These are phyloP conservation scores for Xylaria sp. DNA, from an alignment of 2,329 filamentous ascomycete genomes.

Conservation along the genomic window DNA sequence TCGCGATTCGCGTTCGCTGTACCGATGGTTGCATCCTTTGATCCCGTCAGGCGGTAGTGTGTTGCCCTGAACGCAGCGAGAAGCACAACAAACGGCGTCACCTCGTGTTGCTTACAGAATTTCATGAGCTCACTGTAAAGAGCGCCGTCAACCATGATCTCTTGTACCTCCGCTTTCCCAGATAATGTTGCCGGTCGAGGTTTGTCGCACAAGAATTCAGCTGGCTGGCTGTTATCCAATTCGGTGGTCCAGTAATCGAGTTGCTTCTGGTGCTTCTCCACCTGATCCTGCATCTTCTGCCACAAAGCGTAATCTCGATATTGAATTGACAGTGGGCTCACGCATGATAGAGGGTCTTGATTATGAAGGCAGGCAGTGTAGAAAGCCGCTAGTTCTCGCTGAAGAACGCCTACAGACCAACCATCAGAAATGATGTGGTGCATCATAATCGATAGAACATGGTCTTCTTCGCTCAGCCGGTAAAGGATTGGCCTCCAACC, in stretches of 20 bases:
- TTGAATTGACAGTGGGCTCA: conserved; percentile 14
- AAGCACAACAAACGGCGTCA: conserved; percentile 18
- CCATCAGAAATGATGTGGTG: conserved; percentile 23
- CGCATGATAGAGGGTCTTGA: conserved; percentile 1
- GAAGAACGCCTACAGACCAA: conserved; percentile 14
- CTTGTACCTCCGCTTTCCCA: conserved; percentile 2
- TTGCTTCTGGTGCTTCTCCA: conserved; percentile 15
- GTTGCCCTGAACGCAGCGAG: conserved; percentile 24
- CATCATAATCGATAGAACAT: conserved; percentile 17
- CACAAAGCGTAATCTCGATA: conserved; percentile 18
- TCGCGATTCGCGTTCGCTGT: conserved; percentile 20
- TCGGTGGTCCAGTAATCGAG: conserved; percentile 21
- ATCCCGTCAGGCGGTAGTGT: conserved; percentile 25
- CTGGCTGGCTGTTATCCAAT: conserved; percentile 15
- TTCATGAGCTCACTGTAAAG: background rate
- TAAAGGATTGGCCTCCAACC: conserved; percentile 12
- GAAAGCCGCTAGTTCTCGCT: background rate
- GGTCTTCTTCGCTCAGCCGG: conserved; percentile 7
- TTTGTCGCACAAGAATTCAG: conserved; percentile 19
- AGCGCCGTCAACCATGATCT: background rate
- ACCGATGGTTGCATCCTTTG: conserved; percentile 23
- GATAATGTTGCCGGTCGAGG: conserved; percentile 10
- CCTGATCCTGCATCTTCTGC: conserved; percentile 7
- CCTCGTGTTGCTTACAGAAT: conserved; percentile 16
- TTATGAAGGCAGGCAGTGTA: conserved; percentile 10